Evolutionary conservation across 2,329 filamentous ascomycete species (phyloP), one percentile per base, ranked within the genome.

Genomic region (Arachnopeziza araneosa): DNA sequence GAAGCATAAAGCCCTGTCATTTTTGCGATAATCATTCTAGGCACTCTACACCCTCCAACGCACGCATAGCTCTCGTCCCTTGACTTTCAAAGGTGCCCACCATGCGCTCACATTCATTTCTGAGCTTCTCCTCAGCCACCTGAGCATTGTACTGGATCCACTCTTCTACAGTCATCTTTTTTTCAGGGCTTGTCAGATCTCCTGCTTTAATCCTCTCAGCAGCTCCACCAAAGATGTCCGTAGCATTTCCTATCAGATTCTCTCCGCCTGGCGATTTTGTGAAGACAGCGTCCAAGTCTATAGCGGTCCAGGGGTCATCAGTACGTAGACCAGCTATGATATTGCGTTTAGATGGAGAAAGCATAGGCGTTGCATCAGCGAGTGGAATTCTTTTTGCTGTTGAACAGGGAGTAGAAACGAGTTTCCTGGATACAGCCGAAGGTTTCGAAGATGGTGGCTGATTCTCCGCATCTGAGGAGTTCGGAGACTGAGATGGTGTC

Each of bases 91-190:
- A 98, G 9, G 83, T 79, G 61, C 81, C 83, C 5, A 99, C 91
- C 74, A 96, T 83, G 24, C 84, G 78, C 77, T 98, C 93, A 70
- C 92, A 96, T 72, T 96, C 89, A 44, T 81, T 77, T 70, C 87
- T 88, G 58, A 99, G 78, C 72, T 86, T 87, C 74, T 87, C 84
- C 77, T 98, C 93, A 0, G 90, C 91, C 71, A 87, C 80, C 62
- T 83, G 82, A 0, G 95, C 95, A 66, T 95, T 93, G 75, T 87
- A 83, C 60, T 86, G 79, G 49, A 99, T 89, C 91, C 93, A 99
- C 74, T 97, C 87, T 73, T 96, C 91, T 0, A 98, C 91, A 5
- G 87, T 93, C 93, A 99, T 96, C 48, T 82, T 79, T 78, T 89
- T 92, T 77, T 98, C 95, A 0, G 86, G 83, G 57, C 82, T 89